Evolutionary conservation across 768 basidiomycete species (phyloP).

Genomic region (Termitomyces sp.): DNA sequence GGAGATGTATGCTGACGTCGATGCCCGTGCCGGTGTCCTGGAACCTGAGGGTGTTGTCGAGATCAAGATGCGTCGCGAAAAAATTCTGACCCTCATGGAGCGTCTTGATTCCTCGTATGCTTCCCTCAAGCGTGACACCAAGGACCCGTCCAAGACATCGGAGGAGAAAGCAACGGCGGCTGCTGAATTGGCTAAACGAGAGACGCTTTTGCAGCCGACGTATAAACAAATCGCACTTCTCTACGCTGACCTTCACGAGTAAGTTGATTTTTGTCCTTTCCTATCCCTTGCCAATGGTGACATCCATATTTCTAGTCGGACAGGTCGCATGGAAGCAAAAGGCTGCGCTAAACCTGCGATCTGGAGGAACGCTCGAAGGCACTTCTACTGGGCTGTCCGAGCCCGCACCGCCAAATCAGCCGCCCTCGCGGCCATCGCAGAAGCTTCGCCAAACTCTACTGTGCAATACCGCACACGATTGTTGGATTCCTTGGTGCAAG

Average conservation of each 20-base stretch:
- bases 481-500: conserved; percentile 56
- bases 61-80: conserved; percentile 96
- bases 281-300: conserved; percentile 5
- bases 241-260: conserved; percentile 98
- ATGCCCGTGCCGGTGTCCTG: conserved; percentile 92
- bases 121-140: conserved; percentile 73
- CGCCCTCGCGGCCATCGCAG: conserved; percentile 58
- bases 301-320: conserved; percentile 52
- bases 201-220: conserved; percentile 77
- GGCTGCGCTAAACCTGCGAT: conserved; percentile 83
- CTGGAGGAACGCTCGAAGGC: conserved; percentile 87
- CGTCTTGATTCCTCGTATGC: conserved; percentile 86
- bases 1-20: conserved; percentile 99
- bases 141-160: conserved; percentile 64
- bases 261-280: conserved; percentile 27
- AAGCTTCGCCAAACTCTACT: conserved; percentile 69
- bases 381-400: conserved; percentile 93
- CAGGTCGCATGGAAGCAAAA: conserved; percentile 97
- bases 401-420: conserved; percentile 71
- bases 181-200: conserved; percentile 68
- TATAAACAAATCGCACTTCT: conserved; percentile 93
- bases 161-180: conserved; percentile 74
- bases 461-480: conserved; percentile 64
- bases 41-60: conserved; percentile 98
- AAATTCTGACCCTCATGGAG: conserved; percentile 88